Evolutionary conservation across 2,329 filamentous ascomycete species (phyloP).

Genomic region (Colletotrichum gigasporum): DNA sequence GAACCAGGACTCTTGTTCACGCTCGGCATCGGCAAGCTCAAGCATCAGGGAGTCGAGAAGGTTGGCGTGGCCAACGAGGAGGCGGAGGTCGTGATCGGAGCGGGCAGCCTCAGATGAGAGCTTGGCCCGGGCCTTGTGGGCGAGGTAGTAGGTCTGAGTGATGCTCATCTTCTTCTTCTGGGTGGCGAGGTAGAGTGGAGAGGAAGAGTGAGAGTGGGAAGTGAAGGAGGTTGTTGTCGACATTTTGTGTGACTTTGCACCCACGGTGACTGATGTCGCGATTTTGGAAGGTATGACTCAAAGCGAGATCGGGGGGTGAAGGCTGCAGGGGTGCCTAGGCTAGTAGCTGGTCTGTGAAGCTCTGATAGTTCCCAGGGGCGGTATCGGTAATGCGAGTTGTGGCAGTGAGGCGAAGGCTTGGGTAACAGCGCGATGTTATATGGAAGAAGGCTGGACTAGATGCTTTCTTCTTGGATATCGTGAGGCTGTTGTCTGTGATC

Average conservation of each 20-base stretch:
- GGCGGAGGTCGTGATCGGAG: constrained; percentile 91
- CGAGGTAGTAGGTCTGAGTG: constrained; percentile 98
- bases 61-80: constrained; percentile 98
- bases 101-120: constrained; percentile 90
- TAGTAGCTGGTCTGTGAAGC: constrained; percentile 27
- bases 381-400: not conserved
- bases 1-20: constrained; percentile 97
- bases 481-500: constrained; percentile 21
- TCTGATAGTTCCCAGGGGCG: constrained; percentile 16
- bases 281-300: constrained; percentile 32
- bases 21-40: constrained; percentile 89
- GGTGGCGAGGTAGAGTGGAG: constrained; percentile 47
- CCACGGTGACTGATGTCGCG: constrained; percentile 30
- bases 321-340: constrained; percentile 29
- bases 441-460: not conserved
- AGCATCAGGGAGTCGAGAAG: constrained; percentile 96
- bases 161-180: constrained; percentile 87
- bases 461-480: constrained; percentile 19
- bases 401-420: not conserved
- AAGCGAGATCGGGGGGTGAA: constrained; percentile 29
- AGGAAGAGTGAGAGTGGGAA: constrained; percentile 43
- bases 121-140: constrained; percentile 96
- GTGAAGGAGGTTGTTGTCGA: constrained; percentile 37
- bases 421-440: constrained; percentile 5
- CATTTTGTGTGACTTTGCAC: constrained; percentile 41